Evolutionary conservation across 257 asterid species (phyloP).

Genomic region (Ilex asprella): DNA sequence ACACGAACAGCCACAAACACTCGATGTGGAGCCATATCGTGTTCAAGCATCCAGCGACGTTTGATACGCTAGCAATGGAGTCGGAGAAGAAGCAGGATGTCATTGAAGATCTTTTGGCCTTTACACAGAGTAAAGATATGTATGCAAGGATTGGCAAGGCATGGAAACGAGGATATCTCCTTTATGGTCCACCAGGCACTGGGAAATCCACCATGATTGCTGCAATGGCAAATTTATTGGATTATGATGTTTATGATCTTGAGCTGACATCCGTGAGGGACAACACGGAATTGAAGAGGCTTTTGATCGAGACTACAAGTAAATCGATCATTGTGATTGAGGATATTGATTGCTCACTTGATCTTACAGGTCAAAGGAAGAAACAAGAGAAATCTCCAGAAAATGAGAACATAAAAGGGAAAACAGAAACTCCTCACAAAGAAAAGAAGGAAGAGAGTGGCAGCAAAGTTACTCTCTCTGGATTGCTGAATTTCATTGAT

Average conservation of each 20-base stretch:
- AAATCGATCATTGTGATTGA: constrained; percentile 14
- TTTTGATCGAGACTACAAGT: constrained; percentile 8
- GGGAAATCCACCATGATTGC: constrained; percentile 28
- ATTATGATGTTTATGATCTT: constrained; percentile 23
- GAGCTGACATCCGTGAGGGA: constrained; percentile 21
- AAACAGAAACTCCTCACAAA: neutral
- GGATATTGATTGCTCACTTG: constrained; percentile 17
- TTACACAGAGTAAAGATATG: constrained; percentile 15
- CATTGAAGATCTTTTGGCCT: constrained; percentile 17
- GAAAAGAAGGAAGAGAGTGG: constrained; percentile 8
- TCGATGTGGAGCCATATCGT: constrained; percentile 20
- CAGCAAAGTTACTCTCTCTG: constrained; percentile 17
- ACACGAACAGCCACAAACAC: constrained; percentile 14
- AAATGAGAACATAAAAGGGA: neutral
- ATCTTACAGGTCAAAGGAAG: constrained; percentile 16
- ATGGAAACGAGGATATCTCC: constrained; percentile 15
- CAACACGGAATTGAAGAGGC: constrained; percentile 21
- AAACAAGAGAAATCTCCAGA: neutral
- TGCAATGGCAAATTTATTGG: constrained; percentile 24
- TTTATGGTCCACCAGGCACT: constrained; percentile 20
- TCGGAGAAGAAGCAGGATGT: constrained; percentile 13
- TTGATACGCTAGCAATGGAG: constrained; percentile 19
- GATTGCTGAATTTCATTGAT: constrained; percentile 17
- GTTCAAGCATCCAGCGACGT: constrained; percentile 25
- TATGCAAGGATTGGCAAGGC: constrained; percentile 15